Evolutionary conservation across 2,329 filamentous ascomycete genomes (phyloP), one percentile per base, ranked within the genome.

Genomic region (Anthostomella pinea): DNA sequence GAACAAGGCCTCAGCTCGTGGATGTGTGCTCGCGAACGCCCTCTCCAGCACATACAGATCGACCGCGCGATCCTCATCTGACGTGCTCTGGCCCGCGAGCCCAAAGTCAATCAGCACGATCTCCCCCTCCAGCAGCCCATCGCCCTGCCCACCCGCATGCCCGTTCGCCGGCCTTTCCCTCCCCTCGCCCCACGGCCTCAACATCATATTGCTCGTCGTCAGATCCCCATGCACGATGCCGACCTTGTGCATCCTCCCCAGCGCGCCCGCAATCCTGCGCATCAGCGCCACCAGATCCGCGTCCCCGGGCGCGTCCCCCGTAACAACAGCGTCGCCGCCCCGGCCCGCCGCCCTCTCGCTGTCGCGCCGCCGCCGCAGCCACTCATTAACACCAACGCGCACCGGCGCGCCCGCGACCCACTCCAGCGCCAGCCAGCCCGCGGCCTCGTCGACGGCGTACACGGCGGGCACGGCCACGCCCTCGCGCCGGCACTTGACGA

Each of bases 141-240:
- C 49, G n/a, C 46, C 36, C 18, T 51, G 47, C 7, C 2, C 28
- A 8, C 19, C 8, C n/a, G n/a, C n/a, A n/a, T 47, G 28, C 6
- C 40, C 38, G 5, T 40, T 40, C 13, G 42, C 27, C 6, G 27
- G 41, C 27, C n/a, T n/a, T n/a, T n/a, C 50, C 46, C 25, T 46
- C 17, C 35, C 49, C 10, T 51, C 47, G 5, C 33, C 48, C 9
- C 48, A 56, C 10, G 72, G 70, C 42, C 78, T 62, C 49, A 97
- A 60, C 83, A 98, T 96, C 68, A 98, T 75, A 65, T 98, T 98
- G 66, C 90, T 96, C 46, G 90, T 98, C 43, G 93, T 98, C 66
- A 98, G 66, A 67, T 98, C 93, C 25, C 93, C 93, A 67, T 98
- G 93, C 41, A 95, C 81, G 38, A 97, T 78, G 11, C 91, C 91